Base-by-base conservation (phyloP, 768 basidiomycete species). In the Trametes cubensis region DNA sequence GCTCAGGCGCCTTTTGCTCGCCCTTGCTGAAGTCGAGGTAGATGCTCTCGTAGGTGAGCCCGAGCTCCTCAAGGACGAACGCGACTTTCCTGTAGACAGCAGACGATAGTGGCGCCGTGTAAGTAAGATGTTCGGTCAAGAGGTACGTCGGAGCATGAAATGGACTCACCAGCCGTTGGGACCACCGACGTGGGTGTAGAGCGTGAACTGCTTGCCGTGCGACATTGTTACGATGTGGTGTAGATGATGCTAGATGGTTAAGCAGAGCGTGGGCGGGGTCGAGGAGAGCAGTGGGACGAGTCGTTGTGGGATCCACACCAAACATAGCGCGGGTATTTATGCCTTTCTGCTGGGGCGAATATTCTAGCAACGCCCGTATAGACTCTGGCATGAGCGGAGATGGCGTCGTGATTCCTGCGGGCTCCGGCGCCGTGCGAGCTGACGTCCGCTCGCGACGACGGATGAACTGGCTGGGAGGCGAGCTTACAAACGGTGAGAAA, bases 181-280 rank as follows among this genome's bases (percentile, higher is more conserved):
- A 30, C 64, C 68, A 28, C 60, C 61, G 39, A 53, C 58, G 61
- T 72, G 70, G 47, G 60, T 66, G 64, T 64, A 70, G 45, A 73
- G 65, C 21, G 72, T 72, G 62, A 73, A 70, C 42, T 73, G 71
- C 56, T 71, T 72, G 14, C 71, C 70, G 60, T 71, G 70, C 39
- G 71, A 72, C 71, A 72, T 70, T 38, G 23, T 55, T 30, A 18
- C 10, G 6, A 38, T 46, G 48, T 49, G 25, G 48, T 25, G 25
- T 6, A 26, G 26, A 28, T 20, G 51, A 15, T 21, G 28, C 6
- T 15, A 10, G 47, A 15, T 48, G 8, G 23, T 25, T 14, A 3
- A 48, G 47, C 23, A 26, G 23, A 26, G 48, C 48, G 48, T 28
- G 10, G 48, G 13, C 26, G 48, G 15, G 25, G 28, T 17, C 6